Base-by-base conservation (phyloP, 23 red algal species). In the Gracilaria caudata region DNA sequence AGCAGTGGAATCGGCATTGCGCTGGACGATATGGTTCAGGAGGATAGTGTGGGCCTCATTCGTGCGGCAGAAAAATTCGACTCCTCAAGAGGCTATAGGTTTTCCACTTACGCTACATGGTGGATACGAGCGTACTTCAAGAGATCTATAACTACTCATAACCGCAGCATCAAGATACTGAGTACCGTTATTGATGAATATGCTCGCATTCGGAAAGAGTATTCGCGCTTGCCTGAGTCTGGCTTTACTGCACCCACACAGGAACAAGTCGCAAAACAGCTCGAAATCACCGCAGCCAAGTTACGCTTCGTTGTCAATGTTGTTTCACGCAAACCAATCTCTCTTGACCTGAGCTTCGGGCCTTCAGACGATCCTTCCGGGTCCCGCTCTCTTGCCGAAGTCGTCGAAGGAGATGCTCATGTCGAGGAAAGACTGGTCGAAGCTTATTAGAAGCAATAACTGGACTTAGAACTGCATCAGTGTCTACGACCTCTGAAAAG, bases 11-110 rank as follows among this genome's bases (percentile, higher is more conserved):
- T 38, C 12, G 68, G 78, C 20, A 35, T 92, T 38, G 54, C 87
- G 11, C n/a, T 90, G 84, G 80, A 94, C 49, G 97, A 99, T 45
- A 85, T 99, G 88, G 88, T 99, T 25, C 97, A 99, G 81, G 97
- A 99, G 80, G 97, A 93, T 41, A 83, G 75, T 49, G 60, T 99
- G 12, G 97, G 97, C 21, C 84, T 99, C 43, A 94, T 99, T 74
- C 89, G 94, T 24, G 97, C 97, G 3, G 92, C 97, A 2, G 97
- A 99, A 45, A 89, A 88, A 72, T 99, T 81, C 78, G 97, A 99
- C 75, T 79, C 88, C 5, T 73, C 46, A 5, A 73, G 74, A 24
- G 97, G 97, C 11, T 99, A 75, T 36, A 78, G 81, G 32, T 99
- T 99, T 51, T 92, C 85, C 12, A 99, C 97, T 20, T 99, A 95